Conservation (phyloP, 805 yeast genomes). For the Barnettozyma populi region DNA sequence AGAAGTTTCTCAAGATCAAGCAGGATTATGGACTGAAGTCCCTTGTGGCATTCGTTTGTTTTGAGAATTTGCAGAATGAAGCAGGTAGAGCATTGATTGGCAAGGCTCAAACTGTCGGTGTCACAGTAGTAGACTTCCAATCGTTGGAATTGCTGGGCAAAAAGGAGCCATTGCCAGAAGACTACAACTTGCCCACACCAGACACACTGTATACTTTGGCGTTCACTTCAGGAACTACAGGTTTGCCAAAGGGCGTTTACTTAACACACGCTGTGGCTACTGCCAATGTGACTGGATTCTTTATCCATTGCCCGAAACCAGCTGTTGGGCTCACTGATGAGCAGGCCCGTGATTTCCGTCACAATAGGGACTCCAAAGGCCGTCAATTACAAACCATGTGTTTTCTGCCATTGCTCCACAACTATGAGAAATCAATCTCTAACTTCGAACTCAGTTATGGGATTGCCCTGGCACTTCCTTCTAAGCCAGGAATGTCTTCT, state of each 20-base stretch:
- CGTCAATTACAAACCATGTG: conserved; percentile 23
- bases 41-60: conserved; percentile 14
- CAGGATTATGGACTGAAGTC: conserved; percentile 19
- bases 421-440: conserved; percentile 45
- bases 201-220: conserved; percentile 52
- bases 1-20: conserved; percentile 36
- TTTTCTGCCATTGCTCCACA: conserved; percentile 54
- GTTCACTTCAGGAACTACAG: conserved; percentile 67
- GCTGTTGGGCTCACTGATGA: conserved; percentile 18
- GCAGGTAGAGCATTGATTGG: conserved; percentile 4
- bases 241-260: conserved; percentile 69
- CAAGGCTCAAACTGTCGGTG: conserved; percentile 9
- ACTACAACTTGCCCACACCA: conserved; percentile 34
- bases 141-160: conserved; percentile 28
- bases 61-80: conserved; percentile 10
- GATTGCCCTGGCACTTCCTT: conserved; percentile 42
- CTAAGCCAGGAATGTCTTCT: conserved; percentile 33
- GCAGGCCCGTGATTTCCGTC: conserved; percentile 10
- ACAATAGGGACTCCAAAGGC: conserved; percentile 17
- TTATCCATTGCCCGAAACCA: conserved; percentile 25
- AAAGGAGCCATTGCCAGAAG: conserved; percentile 25
- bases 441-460: conserved; percentile 37
- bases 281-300: conserved; percentile 29
- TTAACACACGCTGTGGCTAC: conserved; percentile 52
- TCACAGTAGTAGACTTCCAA: conserved; percentile 31